Percentiles rank a stretch among this genome's conserved stretches.
phyloP scores from a whole-genome alignment of 768 basidiomycete species.

The Suillus luteus region DNA sequence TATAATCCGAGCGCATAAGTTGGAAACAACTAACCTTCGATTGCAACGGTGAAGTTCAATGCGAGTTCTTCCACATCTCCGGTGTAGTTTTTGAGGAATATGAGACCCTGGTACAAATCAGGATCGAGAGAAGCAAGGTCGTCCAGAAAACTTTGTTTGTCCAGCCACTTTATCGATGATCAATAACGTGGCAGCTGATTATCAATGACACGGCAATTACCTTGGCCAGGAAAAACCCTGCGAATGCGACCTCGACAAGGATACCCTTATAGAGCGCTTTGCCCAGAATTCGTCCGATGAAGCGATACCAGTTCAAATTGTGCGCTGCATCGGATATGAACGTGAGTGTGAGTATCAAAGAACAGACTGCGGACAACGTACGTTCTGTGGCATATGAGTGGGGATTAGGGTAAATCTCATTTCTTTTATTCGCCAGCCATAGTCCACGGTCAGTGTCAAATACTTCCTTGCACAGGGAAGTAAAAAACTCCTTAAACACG shows the following conservation, averaged over 20 bases:
- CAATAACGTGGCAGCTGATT: not conserved
- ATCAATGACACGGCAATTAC: slow-evolving; percentile 34
- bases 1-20: not conserved
- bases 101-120: slow-evolving; percentile 88
- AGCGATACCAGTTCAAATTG: slow-evolving; percentile 88
- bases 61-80: slow-evolving; percentile 87
- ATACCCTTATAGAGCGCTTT: slow-evolving; percentile 98
- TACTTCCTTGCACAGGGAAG: slow-evolving; percentile 88
- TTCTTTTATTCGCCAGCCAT: slow-evolving; percentile 89
- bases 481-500: slow-evolving; percentile 97
- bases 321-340: slow-evolving; percentile 51
- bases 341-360: slow-evolving; percentile 3
- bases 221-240: slow-evolving; percentile 92
- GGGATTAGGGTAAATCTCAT: slow-evolving; percentile 94
- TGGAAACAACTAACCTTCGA: slow-evolving; percentile 64
- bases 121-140: slow-evolving; percentile 91
- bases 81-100: slow-evolving; percentile 90
- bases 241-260: slow-evolving; percentile 91
- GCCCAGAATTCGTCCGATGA: slow-evolving; percentile 91
- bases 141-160: slow-evolving; percentile 88
- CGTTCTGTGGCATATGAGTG: slow-evolving; percentile 89
- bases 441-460: slow-evolving; percentile 94
- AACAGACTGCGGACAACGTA: slow-evolving; percentile 43
- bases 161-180: slow-evolving; percentile 69
- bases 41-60: slow-evolving; percentile 84